Evolutionary conservation across 495 filamentous ascomycete genomes (phyloP).

Genomic region (Penicillium paxilli): DNA sequence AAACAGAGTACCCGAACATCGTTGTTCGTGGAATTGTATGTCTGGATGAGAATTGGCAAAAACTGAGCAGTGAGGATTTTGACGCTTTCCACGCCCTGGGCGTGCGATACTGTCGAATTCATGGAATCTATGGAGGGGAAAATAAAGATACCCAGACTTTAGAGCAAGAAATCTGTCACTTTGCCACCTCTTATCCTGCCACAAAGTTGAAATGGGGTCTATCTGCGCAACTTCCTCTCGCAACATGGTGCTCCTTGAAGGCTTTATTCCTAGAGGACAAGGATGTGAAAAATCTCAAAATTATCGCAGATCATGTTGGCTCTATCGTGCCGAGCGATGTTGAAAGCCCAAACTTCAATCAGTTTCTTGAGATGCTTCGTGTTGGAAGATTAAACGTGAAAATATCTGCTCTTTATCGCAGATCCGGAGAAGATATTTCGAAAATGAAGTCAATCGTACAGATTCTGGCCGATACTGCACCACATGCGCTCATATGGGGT

Average conservation of each 20-base stretch:
- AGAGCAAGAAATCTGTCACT: constrained; percentile 6
- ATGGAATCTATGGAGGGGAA: constrained; percentile 5
- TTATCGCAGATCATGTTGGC: constrained; percentile 21
- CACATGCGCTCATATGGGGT: constrained; percentile 15
- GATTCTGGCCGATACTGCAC: constrained; percentile 6
- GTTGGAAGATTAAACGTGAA: constrained; percentile 16
- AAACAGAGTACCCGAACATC: constrained; percentile 10
- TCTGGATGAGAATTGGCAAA: constrained; percentile 13
- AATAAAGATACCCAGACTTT: background rate
- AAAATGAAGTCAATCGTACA: constrained; percentile 15
- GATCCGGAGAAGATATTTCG: constrained; percentile 4
- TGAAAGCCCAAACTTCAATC: constrained; percentile 1
- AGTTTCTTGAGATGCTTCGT: constrained; percentile 10
- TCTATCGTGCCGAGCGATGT: constrained; percentile 8
- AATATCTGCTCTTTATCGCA: constrained; percentile 15
- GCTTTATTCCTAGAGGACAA: constrained; percentile 10
- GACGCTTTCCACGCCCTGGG: constrained; percentile 11
- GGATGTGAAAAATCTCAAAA: constrained; percentile 1
- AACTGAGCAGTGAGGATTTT: constrained; percentile 4
- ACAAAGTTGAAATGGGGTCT: constrained; percentile 11
- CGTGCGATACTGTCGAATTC: constrained; percentile 14
- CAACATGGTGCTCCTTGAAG: constrained; percentile 9
- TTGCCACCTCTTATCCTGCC: constrained; percentile 10
- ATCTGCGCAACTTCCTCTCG: constrained; percentile 14
- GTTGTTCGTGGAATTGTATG: constrained; percentile 17